Base-by-base conservation (phyloP, 2,329 filamentous ascomycete genomes). In the Curvularia verruculosa region DNA sequence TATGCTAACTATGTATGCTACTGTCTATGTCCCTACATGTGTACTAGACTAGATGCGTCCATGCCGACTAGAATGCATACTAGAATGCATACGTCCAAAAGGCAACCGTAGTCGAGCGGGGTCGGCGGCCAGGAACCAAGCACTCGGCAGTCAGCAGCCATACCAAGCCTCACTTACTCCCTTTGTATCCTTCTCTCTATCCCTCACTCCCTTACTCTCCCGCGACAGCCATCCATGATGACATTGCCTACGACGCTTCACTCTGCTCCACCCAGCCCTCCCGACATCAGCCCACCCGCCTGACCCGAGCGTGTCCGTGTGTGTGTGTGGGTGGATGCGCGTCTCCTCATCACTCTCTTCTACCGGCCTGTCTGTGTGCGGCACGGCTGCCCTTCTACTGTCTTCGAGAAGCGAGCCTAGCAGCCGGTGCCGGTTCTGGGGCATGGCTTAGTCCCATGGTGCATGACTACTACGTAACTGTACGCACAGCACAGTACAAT, bases 351-450 rank as follows among this genome's bases (percentile, higher is more conserved):
- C 26, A 8, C 8, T 28, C 29, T 48, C 61, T 72, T 71, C 68
- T 60, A 55, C 60, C n/a, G n/a, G n/a, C n/a, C 26, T 31, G 29
- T 15, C 10, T 31, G 29, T 15, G 13, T 31, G 29, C 29, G 29
- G 29, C 53, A 39, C 54, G 55, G 54, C 56, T 52, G 23, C 37
- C 49, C 61, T 72, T 72, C 68, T 60, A 56, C 60, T 48, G 21
- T 37, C 63, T 72, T 73, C 67, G 61, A 68, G 70, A 73, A 72
- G 64, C 60, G 5, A 52, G 49, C 60, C 58, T 63, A 59, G 48
- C 34, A 39, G 28, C 52, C 54, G 40, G 49, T 4, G 12, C 26
- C 43, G 9, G 5, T 23, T 46, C 13, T n/a, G n/a, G n/a, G n/a
- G n/a, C n/a, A n/a, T n/a, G n/a, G n/a, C n/a, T n/a, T n/a, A n/a